Conservation (phyloP, 768 basidiomycete species). For the Lentinula guzmanii region DNA sequence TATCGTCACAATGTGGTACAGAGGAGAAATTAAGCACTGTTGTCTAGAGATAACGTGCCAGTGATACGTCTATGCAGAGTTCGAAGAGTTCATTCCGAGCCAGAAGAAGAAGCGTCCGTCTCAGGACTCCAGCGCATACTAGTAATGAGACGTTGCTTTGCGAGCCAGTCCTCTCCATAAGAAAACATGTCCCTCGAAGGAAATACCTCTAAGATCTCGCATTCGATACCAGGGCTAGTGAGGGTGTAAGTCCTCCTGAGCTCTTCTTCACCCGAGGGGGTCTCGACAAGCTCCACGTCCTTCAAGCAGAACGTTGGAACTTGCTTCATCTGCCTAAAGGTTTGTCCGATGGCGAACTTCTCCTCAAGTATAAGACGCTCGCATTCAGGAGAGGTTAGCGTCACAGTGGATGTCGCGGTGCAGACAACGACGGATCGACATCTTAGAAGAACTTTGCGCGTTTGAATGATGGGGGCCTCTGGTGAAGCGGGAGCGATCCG, state of each 20-base stretch:
- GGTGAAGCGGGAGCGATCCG: constrained; percentile 32
- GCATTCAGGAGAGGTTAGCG: constrained; percentile 47
- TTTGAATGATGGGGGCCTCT: constrained; percentile 49
- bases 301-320: constrained; percentile 45
- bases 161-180: constrained; percentile 43
- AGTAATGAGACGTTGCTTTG: background rate
- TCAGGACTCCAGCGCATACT: background rate
- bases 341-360: constrained; percentile 64
- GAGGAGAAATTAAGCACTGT: background rate
- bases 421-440: constrained; percentile 52
- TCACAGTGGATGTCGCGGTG: constrained; percentile 60
- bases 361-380: constrained; percentile 66
- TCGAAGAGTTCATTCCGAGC: background rate
- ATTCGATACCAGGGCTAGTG: constrained; percentile 49
- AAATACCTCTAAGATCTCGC: constrained; percentile 68
- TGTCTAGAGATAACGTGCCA: background rate
- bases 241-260: constrained; percentile 59
- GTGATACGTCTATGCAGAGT: background rate
- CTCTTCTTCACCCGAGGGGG: constrained; percentile 14
- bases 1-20: background rate
- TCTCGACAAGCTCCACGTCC: constrained; percentile 13
- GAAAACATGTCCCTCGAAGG: constrained; percentile 63
- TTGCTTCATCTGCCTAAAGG: constrained; percentile 48
- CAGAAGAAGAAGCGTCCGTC: background rate
- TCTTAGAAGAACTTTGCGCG: constrained; percentile 58